Base-by-base conservation (phyloP, 192 early-diverging fungal genomes). In the Phlyctochytrium arcticum region DNA sequence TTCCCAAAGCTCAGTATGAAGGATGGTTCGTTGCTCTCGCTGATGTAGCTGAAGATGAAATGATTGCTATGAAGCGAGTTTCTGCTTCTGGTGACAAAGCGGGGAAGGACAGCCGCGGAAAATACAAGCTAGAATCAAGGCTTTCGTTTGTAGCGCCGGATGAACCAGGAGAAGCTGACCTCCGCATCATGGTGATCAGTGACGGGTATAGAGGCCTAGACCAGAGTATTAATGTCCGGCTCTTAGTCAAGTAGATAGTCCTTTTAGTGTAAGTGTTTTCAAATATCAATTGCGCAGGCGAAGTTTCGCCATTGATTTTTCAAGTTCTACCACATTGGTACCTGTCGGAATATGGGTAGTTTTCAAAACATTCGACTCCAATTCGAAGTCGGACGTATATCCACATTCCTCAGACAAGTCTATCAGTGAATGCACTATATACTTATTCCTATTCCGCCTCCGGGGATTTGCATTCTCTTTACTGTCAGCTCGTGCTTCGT, bases 21-120 rank as follows among this genome's bases (percentile, higher is more conserved):
- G 88, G 91, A 0, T 99, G 93, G 92, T 99, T 91, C 90, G 61
- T 92, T 4, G 79, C 95, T 6, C 71, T 97, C 6, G 94, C 88
- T 0, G 83, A 93, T 48, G 69, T 68, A 6, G 72, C 27, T 3
- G 68, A 60, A 36, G 81, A 90, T 42, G 88, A 89, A 48, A 62
- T 98, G 48, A 44, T 95, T 48, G 90, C 87, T 3, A 48, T 96
- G 55, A 95, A 91, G 79, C 77, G 94, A 17, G 72, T 92, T 7
- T 80, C 85, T 34, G 86, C 87, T 79, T 75, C 85, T 10, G 87
- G 42, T 36, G 21, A 60, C 47, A 29, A 49, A 62, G 39, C 54
- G 48, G 6, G 48, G 60, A 35, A 42, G 49, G 24, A 26, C n/a
- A 6, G 53, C 36, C 59, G 44, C 44, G 31, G 53, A 17, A 54